These are phyloP conservation scores for Letharia columbiana DNA, from an alignment of 495 filamentous ascomycete genomes.

Conservation along the genomic window DNA sequence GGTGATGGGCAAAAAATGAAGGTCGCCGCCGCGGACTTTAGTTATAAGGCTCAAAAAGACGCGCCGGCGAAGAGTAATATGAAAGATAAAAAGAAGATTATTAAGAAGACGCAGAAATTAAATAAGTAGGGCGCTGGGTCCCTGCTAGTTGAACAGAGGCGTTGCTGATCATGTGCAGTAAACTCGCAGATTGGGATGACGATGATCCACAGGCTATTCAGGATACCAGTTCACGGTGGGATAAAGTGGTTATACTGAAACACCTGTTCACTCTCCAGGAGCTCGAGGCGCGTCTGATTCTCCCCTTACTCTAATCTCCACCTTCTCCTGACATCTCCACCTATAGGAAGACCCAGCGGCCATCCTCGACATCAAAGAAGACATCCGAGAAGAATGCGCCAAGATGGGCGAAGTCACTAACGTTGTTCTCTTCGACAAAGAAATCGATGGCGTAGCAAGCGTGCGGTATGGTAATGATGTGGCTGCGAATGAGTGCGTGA, in stretches of 20 bases:
- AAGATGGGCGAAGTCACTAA: conserved; percentile 87
- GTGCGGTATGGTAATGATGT: conserved; percentile 65
- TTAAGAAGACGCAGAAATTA: conserved; percentile 77
- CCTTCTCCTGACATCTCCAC: not conserved
- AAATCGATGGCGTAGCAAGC: conserved; percentile 81
- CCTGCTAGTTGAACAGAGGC: not conserved
- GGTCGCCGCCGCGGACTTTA: conserved; percentile 76
- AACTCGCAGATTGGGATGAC: conserved; percentile 89
- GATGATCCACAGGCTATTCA: conserved; percentile 58
- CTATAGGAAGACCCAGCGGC: conserved; percentile 67
- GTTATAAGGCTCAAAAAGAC: conserved; percentile 69
- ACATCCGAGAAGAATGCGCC: conserved; percentile 80
- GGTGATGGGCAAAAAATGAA: conserved; percentile 48
- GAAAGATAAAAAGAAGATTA: conserved; percentile 76
- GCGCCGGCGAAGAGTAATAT: conserved; percentile 47
- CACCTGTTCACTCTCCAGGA: conserved; percentile 91
- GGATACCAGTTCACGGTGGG: conserved; percentile 53
- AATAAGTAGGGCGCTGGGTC: conserved; percentile 44
- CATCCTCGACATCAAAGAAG: conserved; percentile 84
- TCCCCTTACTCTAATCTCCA: not conserved
- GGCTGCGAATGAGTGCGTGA: conserved; percentile 64
- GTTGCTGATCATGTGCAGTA: conserved; percentile 39
- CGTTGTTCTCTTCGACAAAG: conserved; percentile 80
- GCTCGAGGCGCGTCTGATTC: conserved; percentile 46
- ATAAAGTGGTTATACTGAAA: conserved; percentile 78